phyloP scores from a whole-genome alignment of 805 yeast genomes.

The Kazachstania psychrophila region DNA sequence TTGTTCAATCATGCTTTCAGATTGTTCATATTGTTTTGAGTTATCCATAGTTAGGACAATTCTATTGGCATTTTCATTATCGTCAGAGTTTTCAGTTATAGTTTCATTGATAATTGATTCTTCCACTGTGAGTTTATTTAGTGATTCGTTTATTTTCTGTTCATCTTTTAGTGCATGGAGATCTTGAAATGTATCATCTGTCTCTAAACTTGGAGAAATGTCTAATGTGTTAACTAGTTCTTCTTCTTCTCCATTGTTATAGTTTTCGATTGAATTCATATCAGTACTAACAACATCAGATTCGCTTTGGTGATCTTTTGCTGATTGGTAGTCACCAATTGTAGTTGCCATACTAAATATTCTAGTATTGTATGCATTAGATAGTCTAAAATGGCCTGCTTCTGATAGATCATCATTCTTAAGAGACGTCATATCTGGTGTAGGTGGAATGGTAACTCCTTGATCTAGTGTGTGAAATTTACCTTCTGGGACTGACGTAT shows the following conservation, averaged over 20 bases:
- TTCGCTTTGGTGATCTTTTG: slow-evolving; percentile 11
- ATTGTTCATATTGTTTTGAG: too few relatives aligned
- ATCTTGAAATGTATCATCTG: too few relatives aligned
- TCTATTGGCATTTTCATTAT: too few relatives aligned
- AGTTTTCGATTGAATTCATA: neutral
- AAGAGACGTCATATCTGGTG: slow-evolving; percentile 3
- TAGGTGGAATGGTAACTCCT: neutral
- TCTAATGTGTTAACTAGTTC: neutral
- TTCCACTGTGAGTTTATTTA: too few relatives aligned
- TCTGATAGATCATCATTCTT: neutral
- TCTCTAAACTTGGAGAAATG: neutral
- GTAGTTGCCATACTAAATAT: slow-evolving; percentile 22
- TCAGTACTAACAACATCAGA: neutral
- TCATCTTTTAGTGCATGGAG: too few relatives aligned
- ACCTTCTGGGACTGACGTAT: slow-evolving; percentile 13
- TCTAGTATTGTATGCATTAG: slow-evolving; percentile 13
- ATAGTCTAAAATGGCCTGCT: neutral
- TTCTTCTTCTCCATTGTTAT: neutral
- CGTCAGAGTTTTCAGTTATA: too few relatives aligned
- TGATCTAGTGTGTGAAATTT: slow-evolving; percentile 12
- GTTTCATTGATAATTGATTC: too few relatives aligned
- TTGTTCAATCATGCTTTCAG: too few relatives aligned
- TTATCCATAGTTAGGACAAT: too few relatives aligned
- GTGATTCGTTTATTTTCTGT: too few relatives aligned
- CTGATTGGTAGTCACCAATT: slow-evolving; percentile 20